Base-by-base conservation (phyloP, 106 monocot species). In the Hemerocallis citrina region DNA sequence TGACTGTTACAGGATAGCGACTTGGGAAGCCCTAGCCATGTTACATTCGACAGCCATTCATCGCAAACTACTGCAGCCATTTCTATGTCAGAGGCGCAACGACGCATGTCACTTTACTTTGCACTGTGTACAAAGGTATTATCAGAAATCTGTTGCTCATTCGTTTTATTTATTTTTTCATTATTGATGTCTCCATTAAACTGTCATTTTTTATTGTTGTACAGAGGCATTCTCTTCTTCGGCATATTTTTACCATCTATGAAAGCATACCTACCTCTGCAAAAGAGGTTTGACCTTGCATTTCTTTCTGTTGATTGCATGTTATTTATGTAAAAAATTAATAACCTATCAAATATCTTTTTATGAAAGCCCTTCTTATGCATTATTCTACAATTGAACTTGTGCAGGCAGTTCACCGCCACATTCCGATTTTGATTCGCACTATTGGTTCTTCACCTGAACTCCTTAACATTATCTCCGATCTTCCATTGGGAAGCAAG, bases 41-140 rank as follows among this genome's bases (percentile, higher is more conserved):
- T 27, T 10, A 42, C 43, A 62, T 52, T 68, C 67, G 74, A 72
- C 64, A 36, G 56, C 39, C 57, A 50, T 57, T 43, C 61, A 61
- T 45, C 27, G 11, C 38, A 69, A 56, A 59, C 6, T 72, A 17
- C 58, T 47, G 15, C 57, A 41, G 51, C 73, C 1, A 74, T 72
- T 70, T 68, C 70, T 57, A 28, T 87, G 59, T 61, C 70, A 33
- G 95, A 86, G 47, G 84, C 81, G 27, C 89, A 96, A 72, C 72
- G 79, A 23, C 70, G 76, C 52, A 86, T 84, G 74, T 86, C 95
- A 62, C 86, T 96, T 42, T 87, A 90, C 67, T 96, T 96, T 81
- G 95, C 95, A 57, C 77, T 96, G 68, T 96, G 95, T 58, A 96
- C 86, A 33, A 89, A 89, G 89, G 89, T 89, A 74, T 22, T n/a